Base-by-base conservation (phyloP, 495 filamentous ascomycete genomes). In the Letharia columbiana region DNA sequence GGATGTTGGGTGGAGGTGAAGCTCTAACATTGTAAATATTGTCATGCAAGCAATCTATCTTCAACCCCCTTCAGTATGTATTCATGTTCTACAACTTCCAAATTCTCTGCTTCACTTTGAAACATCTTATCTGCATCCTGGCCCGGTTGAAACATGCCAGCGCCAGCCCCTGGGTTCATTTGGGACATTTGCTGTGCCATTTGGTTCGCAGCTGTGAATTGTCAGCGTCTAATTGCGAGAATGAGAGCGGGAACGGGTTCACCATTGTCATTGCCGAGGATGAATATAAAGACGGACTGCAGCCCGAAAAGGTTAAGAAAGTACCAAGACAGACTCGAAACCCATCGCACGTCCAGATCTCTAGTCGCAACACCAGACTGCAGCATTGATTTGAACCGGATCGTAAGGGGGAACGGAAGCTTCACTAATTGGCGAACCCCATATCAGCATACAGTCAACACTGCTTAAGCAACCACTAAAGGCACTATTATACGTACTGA, bases 301-400 rank as follows among this genome's bases (percentile, higher is more conserved):
- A 98, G 82, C 47, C 94, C 94, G 75, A 98, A 96, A 68, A 98
- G 84, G 71, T 94, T 96, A 61, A 98, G 79, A 74, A 98, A 98
- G 78, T 98, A 98, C 93, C 92, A 98, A 58, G 92, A 96, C 71
- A 98, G 86, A 72, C 90, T 94, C 2, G 94, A 98, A 75, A 98
- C 96, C 94, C 94, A 98, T 77, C 91, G 80, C 12, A 96, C 94
- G 75, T 98, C 95, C 78, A 98, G 86, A 75, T 98, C 94, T 70
- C 87, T 90, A 3, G 95, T 98, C 64, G 89, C 90, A 41, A 98
- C 91, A 68, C 95, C 94, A 15, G 92, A 91, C 78, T 98, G 94
- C 54, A 98, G 84, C 94, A 98, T 98, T 63, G 90, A 92, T 81
- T 98, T 98, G 81, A 98, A 98, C 73, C 95, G 92, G 72, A 96